Percentiles rank a stretch among this genome's conserved stretches.
Evolutionary conservation across 139 green algal genomes (phyloP).

Genomic region (Chlamydomonas applanata): DNA sequence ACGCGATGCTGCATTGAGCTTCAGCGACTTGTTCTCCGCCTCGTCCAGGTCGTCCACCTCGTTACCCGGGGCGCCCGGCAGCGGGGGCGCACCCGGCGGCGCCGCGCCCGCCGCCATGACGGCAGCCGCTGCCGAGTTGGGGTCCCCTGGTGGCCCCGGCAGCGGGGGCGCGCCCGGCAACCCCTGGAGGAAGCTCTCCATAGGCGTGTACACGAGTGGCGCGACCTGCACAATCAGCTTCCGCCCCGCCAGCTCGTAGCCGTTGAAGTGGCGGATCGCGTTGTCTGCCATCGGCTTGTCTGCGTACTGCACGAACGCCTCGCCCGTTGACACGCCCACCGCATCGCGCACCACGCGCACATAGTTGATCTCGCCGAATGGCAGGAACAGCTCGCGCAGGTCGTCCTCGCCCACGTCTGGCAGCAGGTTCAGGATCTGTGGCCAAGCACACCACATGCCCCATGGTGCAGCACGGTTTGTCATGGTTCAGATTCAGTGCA

Average conservation of each 20-base stretch:
- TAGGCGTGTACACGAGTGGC: neutral
- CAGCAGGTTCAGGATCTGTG: constrained; percentile 45
- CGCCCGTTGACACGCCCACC: constrained; percentile 10
- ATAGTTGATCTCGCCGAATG: constrained; percentile 80
- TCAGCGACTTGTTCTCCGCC: constrained; percentile 54
- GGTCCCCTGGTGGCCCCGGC: too few relatives aligned
- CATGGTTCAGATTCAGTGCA: too few relatives aligned
- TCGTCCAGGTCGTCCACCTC: constrained; percentile 58
- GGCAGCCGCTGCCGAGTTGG: too few relatives aligned
- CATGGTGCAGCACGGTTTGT: too few relatives aligned
- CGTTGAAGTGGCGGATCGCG: constrained; percentile 6
- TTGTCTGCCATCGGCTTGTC: constrained; percentile 13
- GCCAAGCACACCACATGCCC: constrained; percentile 11
- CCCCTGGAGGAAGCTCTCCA: too few relatives aligned
- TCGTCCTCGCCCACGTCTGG: constrained; percentile 61
- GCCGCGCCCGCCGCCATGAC: too few relatives aligned
- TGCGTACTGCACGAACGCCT: constrained; percentile 23
- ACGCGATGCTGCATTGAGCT: constrained; percentile 68
- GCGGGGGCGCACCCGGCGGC: neutral
- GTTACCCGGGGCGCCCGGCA: constrained; percentile 6
- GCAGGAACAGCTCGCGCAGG: constrained; percentile 72
- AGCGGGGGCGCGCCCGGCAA: too few relatives aligned
- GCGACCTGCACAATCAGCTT: constrained; percentile 8
- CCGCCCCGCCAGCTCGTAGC: neutral
- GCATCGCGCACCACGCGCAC: constrained; percentile 39